Conservation (phyloP, 495 filamentous ascomycete species). For the Parathielavia hyrcaniae region DNA sequence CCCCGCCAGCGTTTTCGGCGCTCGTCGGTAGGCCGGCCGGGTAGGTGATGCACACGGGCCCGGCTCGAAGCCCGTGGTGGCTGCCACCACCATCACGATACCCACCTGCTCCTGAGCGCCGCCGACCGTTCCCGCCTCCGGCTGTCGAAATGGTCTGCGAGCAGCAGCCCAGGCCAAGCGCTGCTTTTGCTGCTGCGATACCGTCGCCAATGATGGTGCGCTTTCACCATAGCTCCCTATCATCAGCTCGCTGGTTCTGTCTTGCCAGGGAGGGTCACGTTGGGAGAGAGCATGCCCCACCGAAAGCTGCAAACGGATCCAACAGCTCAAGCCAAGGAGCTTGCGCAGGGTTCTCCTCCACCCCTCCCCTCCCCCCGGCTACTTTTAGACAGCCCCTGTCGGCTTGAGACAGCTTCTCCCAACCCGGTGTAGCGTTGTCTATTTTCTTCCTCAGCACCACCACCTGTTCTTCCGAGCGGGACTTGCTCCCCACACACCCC, state of each 20-base stretch:
- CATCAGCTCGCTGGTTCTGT: neutral
- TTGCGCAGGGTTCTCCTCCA: conserved; percentile 14
- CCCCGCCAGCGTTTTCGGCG: neutral
- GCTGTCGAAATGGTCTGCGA: conserved; percentile 20
- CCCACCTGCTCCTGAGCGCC: conserved; percentile 3
- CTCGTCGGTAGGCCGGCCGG: neutral
- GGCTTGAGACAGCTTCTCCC: conserved; percentile 23
- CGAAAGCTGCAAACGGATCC: conserved; percentile 23
- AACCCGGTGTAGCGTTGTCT: conserved; percentile 27
- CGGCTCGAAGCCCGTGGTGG: neutral
- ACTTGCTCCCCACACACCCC: conserved; percentile 11
- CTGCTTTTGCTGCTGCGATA: neutral
- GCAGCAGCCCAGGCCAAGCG: conserved; percentile 9
- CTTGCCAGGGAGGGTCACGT: conserved; percentile 4
- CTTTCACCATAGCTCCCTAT: too few species aligned
- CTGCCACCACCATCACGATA: neutral
- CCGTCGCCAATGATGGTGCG: neutral
- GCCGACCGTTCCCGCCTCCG: conserved; percentile 16
- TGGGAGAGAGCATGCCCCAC: conserved; percentile 14
- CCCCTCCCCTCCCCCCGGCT: conserved; percentile 23
- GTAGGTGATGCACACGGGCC: neutral
- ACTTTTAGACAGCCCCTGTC: conserved; percentile 29
- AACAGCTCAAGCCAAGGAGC: conserved; percentile 19
- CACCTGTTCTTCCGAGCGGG: conserved; percentile 24
- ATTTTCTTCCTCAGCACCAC: conserved; percentile 26